Evolutionary conservation across 2,329 filamentous ascomycete genomes (phyloP).

Genomic region (Aspergillus sp.): DNA sequence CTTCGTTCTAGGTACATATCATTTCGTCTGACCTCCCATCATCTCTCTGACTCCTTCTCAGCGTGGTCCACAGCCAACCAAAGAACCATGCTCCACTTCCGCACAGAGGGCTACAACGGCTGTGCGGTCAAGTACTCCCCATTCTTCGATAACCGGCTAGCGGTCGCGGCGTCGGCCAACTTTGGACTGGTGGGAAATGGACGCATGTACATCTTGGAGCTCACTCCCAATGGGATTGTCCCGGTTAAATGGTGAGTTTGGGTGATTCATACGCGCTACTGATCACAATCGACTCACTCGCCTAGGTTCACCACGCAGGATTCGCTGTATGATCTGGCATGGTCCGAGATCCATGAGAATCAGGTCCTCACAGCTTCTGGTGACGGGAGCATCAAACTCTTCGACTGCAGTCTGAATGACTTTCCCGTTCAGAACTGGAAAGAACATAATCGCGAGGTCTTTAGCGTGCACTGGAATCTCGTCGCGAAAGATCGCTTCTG

Average conservation of each 20-base stretch:
- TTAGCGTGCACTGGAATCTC: conserved; percentile 89
- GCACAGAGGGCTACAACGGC: conserved; percentile 90
- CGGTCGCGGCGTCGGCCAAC: conserved; percentile 87
- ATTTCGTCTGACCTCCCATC: neutral
- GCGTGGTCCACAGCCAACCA: neutral
- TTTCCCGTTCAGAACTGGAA: conserved; percentile 91
- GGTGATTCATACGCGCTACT: too few relatives aligned
- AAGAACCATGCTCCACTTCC: conserved; percentile 80
- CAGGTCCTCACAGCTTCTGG: conserved; percentile 86
- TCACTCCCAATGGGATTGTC: conserved; percentile 80
- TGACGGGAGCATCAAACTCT: conserved; percentile 92
- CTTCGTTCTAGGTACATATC: neutral
- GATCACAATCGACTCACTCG: conserved; percentile 4
- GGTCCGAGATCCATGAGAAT: conserved; percentile 96
- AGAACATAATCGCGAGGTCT: conserved; percentile 90
- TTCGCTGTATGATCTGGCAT: conserved; percentile 88
- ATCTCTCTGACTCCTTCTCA: neutral
- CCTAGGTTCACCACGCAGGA: conserved; percentile 92
- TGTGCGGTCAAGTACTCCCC: conserved; percentile 98
- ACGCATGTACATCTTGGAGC: conserved; percentile 75
- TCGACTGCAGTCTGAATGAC: conserved; percentile 75
- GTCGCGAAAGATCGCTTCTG: conserved; percentile 87
- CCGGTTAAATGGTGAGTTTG: conserved; percentile 71
- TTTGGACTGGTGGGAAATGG: conserved; percentile 98
- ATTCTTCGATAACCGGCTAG: conserved; percentile 93